These are phyloP conservation scores for Exophiala bonariae DNA, from an alignment of 2,329 filamentous ascomycete species.

Conservation along the genomic window DNA sequence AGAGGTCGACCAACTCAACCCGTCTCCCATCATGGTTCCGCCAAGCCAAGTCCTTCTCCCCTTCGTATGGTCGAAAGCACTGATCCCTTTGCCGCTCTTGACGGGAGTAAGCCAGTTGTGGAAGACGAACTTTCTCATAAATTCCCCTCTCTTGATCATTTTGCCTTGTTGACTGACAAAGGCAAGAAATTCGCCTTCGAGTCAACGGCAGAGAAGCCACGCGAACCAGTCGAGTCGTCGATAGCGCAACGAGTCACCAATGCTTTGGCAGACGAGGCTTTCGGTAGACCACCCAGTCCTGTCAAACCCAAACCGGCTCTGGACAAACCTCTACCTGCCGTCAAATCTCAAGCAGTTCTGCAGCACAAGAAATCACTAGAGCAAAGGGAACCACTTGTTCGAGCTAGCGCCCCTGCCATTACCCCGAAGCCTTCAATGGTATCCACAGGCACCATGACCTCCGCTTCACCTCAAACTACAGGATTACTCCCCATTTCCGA, in stretches of 20 bases:
- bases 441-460: conserved; percentile 80
- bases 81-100: conserved; percentile 89
- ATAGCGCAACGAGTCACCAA: conserved; percentile 69
- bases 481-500: conserved; percentile 32
- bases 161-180: conserved; percentile 83
- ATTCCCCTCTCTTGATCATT: conserved; percentile 91
- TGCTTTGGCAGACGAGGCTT: conserved; percentile 81
- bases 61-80: conserved; percentile 63
- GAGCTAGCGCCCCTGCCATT: conserved; percentile 17
- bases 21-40: conserved; percentile 46
- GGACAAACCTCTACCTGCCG: conserved; percentile 30
- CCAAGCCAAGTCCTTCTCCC: conserved; percentile 67
- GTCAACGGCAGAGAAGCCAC: conserved; percentile 48
- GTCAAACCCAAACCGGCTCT: conserved; percentile 30
- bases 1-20: conserved; percentile 70
- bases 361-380: conserved; percentile 24
- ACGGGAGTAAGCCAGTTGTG: conserved; percentile 59
- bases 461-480: conserved; percentile 45
- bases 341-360: conserved; percentile 25
- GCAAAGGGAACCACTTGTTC: conserved; percentile 12
- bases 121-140: conserved; percentile 78
- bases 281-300: conserved; percentile 53
- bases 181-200: conserved; percentile 84
- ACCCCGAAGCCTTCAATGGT: conserved; percentile 56
- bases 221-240: conserved; percentile 49